Conservation (phyloP, 2,329 filamentous ascomycete species). For the Fusarium heterosporum region DNA sequence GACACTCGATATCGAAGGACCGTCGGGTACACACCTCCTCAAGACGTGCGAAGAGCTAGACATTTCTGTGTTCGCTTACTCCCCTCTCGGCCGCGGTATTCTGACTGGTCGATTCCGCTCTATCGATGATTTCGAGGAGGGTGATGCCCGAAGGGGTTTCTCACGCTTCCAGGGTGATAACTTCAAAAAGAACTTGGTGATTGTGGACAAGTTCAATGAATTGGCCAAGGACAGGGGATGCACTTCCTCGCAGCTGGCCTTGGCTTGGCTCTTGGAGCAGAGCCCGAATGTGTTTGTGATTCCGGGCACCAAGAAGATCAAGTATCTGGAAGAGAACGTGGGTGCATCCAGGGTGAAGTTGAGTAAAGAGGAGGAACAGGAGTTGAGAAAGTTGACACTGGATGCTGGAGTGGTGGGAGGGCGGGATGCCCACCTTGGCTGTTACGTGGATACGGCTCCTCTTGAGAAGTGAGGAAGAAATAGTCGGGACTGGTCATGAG, state of each 20-base stretch:
- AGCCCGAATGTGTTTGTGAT: slow-evolving; percentile 71
- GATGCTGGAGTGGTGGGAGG: slow-evolving; percentile 47
- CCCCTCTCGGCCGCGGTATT: slow-evolving; percentile 69
- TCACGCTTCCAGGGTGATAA: slow-evolving; percentile 45
- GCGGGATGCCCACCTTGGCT: slow-evolving; percentile 38
- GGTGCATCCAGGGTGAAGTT: slow-evolving; percentile 50
- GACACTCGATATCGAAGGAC: slow-evolving; percentile 69
- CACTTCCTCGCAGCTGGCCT: slow-evolving; percentile 67
- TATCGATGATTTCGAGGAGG: slow-evolving; percentile 57
- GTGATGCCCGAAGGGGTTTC: slow-evolving; percentile 32
- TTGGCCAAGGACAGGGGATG: slow-evolving; percentile 61
- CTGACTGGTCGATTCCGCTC: slow-evolving; percentile 63
- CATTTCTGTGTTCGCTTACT: slow-evolving; percentile 67
- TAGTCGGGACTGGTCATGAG: too few species aligned
- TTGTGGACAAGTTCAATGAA: slow-evolving; percentile 58
- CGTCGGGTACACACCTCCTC: slow-evolving; percentile 59
- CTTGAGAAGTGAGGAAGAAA: slow-evolving; percentile 13
- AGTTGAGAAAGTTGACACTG: slow-evolving; percentile 48
- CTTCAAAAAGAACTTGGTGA: slow-evolving; percentile 62
- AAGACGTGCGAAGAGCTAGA: slow-evolving; percentile 67
- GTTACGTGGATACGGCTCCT: slow-evolving; percentile 36
- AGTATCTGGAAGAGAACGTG: slow-evolving; percentile 61
- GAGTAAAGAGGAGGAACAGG: slow-evolving; percentile 50
- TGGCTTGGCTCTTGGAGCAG: slow-evolving; percentile 73
- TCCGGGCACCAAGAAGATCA: slow-evolving; percentile 61